A percentile compares a stretch with the other conserved stretches of the same genome.
phyloP scores from a whole-genome alignment of 1,284 basidiomycete genomes.

The Spongispora temasekensis region DNA sequence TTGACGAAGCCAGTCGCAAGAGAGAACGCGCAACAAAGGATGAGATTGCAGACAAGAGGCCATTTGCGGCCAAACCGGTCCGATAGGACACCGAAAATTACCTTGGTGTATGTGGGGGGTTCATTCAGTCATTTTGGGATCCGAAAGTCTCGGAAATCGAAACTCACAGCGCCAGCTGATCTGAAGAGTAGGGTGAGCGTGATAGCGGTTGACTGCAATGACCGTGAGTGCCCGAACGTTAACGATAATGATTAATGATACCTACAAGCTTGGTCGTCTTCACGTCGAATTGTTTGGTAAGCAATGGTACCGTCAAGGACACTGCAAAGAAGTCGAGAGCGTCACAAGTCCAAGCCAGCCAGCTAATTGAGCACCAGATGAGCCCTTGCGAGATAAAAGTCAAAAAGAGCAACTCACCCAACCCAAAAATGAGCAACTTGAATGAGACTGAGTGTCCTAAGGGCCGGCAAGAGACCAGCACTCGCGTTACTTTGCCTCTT shows the following conservation, averaged over 20 bases:
- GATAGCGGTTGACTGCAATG: slow-evolving; percentile 72
- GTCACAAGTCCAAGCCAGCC: slow-evolving; percentile 81
- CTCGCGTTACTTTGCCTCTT: slow-evolving; percentile 41
- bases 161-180: slow-evolving; percentile 74
- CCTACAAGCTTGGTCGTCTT: slow-evolving; percentile 54
- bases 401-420: slow-evolving; percentile 46
- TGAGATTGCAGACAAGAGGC: slow-evolving; percentile 81
- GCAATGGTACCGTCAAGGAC: slow-evolving; percentile 64
- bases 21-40: slow-evolving; percentile 74
- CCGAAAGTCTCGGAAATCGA: background rate
- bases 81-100: slow-evolving; percentile 79
- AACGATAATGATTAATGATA: slow-evolving; percentile 11
- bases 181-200: slow-evolving; percentile 93
- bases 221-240: slow-evolving; percentile 1
- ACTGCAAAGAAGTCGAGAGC: slow-evolving; percentile 86
- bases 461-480: slow-evolving; percentile 39
- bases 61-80: slow-evolving; percentile 93
- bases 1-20: slow-evolving; percentile 78
- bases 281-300: slow-evolving; percentile 56
- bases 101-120: slow-evolving; percentile 29
- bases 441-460: slow-evolving; percentile 43
- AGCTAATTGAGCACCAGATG: slow-evolving; percentile 42
- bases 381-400: background rate
- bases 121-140: background rate
- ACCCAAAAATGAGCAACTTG: slow-evolving; percentile 61